Evolutionary conservation across 2,329 filamentous ascomycete genomes (phyloP).

Genomic region (Anthostomella pinea): DNA sequence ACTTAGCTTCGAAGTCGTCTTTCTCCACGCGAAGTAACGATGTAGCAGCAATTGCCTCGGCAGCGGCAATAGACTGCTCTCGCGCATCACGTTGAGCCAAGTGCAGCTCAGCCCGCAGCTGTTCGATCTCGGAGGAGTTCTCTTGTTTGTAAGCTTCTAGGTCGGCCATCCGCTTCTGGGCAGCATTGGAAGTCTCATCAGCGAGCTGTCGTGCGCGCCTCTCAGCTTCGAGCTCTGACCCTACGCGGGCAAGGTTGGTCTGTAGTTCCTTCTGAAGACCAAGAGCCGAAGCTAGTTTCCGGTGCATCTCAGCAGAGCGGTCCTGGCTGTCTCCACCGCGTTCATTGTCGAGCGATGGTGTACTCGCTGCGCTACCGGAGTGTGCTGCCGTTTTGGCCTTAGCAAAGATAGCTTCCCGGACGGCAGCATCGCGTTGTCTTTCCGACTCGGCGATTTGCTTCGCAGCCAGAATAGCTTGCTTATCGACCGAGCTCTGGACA

Average conservation of each 20-base stretch:
- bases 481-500: slow-evolving; percentile 85
- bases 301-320: slow-evolving; percentile 70
- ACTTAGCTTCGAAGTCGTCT: slow-evolving; percentile 67
- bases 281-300: slow-evolving; percentile 78
- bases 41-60: slow-evolving; percentile 72
- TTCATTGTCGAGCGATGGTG: slow-evolving; percentile 57
- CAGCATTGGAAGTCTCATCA: slow-evolving; percentile 80
- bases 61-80: slow-evolving; percentile 73
- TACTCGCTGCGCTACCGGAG: slow-evolving; percentile 58
- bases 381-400: slow-evolving; percentile 89
- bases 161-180: slow-evolving; percentile 79
- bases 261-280: slow-evolving; percentile 79
- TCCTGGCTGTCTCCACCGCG: slow-evolving; percentile 55
- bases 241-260: slow-evolving; percentile 66
- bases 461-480: slow-evolving; percentile 80
- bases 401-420: slow-evolving; percentile 91
- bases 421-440: slow-evolving; percentile 89
- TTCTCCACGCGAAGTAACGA: slow-evolving; percentile 85
- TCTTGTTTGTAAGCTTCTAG: slow-evolving; percentile 82
- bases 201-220: slow-evolving; percentile 77
- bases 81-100: slow-evolving; percentile 72
- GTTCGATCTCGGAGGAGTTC: slow-evolving; percentile 80
- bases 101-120: slow-evolving; percentile 81
- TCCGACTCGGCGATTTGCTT: slow-evolving; percentile 92
- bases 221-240: slow-evolving; percentile 74